A percentile compares a stretch with the other conserved stretches of the same genome.
Conservation (phyloP, 2,329 filamentous ascomycete species). For the Penicillium verrucosum region DNA sequence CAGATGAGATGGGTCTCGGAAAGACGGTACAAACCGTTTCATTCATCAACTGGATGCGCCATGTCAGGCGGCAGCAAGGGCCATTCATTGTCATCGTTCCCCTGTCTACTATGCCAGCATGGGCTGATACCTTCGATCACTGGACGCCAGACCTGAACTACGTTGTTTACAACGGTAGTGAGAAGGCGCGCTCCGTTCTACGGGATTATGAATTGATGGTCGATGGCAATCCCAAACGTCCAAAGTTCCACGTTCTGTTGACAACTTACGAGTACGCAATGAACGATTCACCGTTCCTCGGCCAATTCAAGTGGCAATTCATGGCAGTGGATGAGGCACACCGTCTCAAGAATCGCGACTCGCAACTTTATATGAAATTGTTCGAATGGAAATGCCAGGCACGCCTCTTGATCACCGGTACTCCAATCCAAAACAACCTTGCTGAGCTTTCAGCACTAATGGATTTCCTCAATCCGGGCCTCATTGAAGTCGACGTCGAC, state of each 20-base stretch:
- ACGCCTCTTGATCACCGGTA: constrained; percentile 91
- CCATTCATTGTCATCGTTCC: constrained; percentile 97
- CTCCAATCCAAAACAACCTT: constrained; percentile 94
- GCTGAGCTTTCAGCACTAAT: constrained; percentile 88
- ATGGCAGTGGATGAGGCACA: constrained; percentile 96
- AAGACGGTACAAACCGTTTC: constrained; percentile 98
- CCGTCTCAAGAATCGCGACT: constrained; percentile 92
- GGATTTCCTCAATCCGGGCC: constrained; percentile 95
- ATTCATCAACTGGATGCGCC: constrained; percentile 94
- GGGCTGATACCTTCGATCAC: constrained; percentile 95
- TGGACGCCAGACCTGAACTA: constrained; percentile 98
- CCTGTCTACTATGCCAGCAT: constrained; percentile 93
- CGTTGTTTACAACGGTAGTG: constrained; percentile 90
- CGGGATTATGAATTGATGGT: constrained; percentile 84
- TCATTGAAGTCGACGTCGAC: constrained; percentile 85
- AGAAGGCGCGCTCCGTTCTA: constrained; percentile 80
- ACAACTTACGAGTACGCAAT: constrained; percentile 98
- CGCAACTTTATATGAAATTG: constrained; percentile 83
- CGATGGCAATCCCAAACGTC: constrained; percentile 79
- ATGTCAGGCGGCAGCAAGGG: constrained; percentile 83
- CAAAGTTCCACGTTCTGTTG: constrained; percentile 95
- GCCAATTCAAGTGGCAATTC: constrained; percentile 94
- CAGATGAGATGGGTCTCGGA: constrained; percentile 97
- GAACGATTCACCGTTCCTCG: constrained; percentile 76
- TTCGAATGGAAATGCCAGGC: constrained; percentile 83